phyloP scores from a whole-genome alignment of 768 basidiomycete species.

The Hebeloma cylindrosporum region DNA sequence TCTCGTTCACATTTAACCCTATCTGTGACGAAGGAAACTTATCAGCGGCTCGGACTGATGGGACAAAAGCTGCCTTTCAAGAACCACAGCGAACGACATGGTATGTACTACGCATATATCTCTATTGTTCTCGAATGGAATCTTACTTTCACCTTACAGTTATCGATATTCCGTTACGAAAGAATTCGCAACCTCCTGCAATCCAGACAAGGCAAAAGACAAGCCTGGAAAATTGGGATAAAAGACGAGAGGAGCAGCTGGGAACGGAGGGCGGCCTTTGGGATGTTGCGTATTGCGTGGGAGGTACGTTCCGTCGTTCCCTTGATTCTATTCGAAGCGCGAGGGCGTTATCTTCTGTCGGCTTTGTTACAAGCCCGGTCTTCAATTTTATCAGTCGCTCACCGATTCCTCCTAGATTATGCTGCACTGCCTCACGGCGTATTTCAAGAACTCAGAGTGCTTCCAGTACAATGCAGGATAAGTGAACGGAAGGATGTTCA shows the following conservation, averaged over 20 bases:
- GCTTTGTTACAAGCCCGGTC: no score
- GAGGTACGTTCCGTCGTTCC: conserved; percentile 18
- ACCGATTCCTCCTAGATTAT: neutral
- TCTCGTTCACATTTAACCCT: conserved; percentile 59
- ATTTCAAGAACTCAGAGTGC: conserved; percentile 15
- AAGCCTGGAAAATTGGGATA: conserved; percentile 53
- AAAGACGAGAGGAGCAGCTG: conserved; percentile 29
- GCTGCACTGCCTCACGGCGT: conserved; percentile 19
- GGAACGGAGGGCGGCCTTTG: conserved; percentile 37
- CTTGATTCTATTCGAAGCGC: neutral
- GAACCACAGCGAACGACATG: conserved; percentile 44
- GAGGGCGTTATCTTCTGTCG: neutral
- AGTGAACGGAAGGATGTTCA: conserved; percentile 34
- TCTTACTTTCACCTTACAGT: conserved; percentile 32
- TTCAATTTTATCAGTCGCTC: neutral
- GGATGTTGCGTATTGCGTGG: conserved; percentile 44
- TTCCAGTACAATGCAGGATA: conserved; percentile 25
- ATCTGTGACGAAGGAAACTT: conserved; percentile 53
- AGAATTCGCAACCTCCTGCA: conserved; percentile 35
- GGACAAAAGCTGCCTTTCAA: conserved; percentile 58
- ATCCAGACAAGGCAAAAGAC: conserved; percentile 38
- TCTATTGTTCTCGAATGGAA: neutral
- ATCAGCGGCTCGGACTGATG: conserved; percentile 59
- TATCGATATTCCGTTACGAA: conserved; percentile 45
- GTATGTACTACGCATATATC: conserved; percentile 33